A percentile compares a stretch with the other conserved stretches of the same genome.
phyloP scores from a whole-genome alignment of 1,284 basidiomycete species.

The Leccinum brunneo-olivaceum region DNA sequence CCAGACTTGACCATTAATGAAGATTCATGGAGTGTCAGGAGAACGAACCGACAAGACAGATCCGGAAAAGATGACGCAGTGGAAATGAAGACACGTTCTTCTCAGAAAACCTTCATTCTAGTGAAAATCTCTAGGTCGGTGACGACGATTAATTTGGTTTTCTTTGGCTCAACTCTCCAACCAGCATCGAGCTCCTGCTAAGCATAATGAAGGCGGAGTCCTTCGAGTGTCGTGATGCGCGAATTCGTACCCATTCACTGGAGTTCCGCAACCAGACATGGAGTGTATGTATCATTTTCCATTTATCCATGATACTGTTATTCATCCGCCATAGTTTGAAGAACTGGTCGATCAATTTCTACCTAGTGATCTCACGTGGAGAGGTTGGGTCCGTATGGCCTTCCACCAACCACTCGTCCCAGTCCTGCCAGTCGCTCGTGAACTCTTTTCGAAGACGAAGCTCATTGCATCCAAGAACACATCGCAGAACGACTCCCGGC shows the following conservation, averaged over 20 bases:
- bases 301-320: slow-evolving; percentile 2
- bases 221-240: slow-evolving; percentile 67
- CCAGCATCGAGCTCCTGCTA: slow-evolving; percentile 58
- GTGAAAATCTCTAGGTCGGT: slow-evolving; percentile 71
- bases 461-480: slow-evolving; percentile 48
- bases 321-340: slow-evolving; percentile 49
- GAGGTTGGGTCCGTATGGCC: slow-evolving; percentile 76
- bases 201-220: slow-evolving; percentile 69
- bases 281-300: slow-evolving; percentile 50
- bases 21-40: slow-evolving; percentile 20
- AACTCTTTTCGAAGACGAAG: slow-evolving; percentile 70
- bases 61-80: slow-evolving; percentile 48
- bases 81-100: slow-evolving; percentile 72
- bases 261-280: slow-evolving; percentile 85
- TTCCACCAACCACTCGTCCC: slow-evolving; percentile 71
- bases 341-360: slow-evolving; percentile 79
- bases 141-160: slow-evolving; percentile 15
- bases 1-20: slow-evolving; percentile 21
- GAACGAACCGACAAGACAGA: slow-evolving; percentile 18
- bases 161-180: slow-evolving; percentile 12
- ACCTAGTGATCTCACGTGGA: slow-evolving; percentile 69
- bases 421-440: slow-evolving; percentile 67
- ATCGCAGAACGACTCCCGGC: slow-evolving; percentile 28
- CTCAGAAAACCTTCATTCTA: slow-evolving; percentile 79
- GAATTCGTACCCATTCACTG: slow-evolving; percentile 65